Evolutionary conservation across 2,329 filamentous ascomycete species (phyloP).

Genomic region (Botrytis elliptica): DNA sequence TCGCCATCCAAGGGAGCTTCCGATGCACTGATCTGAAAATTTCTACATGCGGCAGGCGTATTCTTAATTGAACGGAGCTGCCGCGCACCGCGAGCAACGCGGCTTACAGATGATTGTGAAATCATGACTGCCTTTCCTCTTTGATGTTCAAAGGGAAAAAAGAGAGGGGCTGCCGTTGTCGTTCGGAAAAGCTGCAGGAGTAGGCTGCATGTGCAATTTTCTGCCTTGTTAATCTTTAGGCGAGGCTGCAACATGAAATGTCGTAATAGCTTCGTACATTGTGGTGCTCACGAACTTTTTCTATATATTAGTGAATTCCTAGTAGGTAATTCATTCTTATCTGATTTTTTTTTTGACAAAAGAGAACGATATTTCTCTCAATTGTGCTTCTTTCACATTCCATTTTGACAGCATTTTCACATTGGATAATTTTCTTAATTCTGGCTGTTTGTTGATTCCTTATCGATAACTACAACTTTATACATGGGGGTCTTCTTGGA

Average conservation of each 20-base stretch:
- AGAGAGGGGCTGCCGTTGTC: conserved; percentile 17
- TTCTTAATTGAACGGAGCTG: conserved; percentile 28
- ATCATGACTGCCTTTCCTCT: conserved; percentile 34
- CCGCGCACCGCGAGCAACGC: conserved; percentile 32
- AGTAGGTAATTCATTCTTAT: not conserved
- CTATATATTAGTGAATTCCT: not conserved
- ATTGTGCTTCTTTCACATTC: not conserved
- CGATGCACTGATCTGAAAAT: conserved; percentile 62
- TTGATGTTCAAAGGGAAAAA: conserved; percentile 16
- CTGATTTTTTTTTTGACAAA: not conserved
- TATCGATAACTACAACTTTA: conserved; percentile 21
- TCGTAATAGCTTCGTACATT: conserved; percentile 21
- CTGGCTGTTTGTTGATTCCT: conserved; percentile 1
- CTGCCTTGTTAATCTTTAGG: conserved; percentile 21
- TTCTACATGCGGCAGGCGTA: conserved; percentile 45
- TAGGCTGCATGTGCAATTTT: conserved; percentile 20
- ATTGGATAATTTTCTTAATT: not conserved
- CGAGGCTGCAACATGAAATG: conserved; percentile 21
- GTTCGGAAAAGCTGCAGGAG: conserved; percentile 13
- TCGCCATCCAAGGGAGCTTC: conserved; percentile 54
- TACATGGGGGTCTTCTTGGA: conserved; percentile 20
- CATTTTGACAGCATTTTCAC: no score
- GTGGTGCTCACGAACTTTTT: not conserved
- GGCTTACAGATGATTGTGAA: conserved; percentile 33
- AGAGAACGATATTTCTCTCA: not conserved